These are phyloP conservation scores for Trifolium dubium DNA, from an alignment of 306 rosid genomes.

Conservation along the genomic window DNA sequence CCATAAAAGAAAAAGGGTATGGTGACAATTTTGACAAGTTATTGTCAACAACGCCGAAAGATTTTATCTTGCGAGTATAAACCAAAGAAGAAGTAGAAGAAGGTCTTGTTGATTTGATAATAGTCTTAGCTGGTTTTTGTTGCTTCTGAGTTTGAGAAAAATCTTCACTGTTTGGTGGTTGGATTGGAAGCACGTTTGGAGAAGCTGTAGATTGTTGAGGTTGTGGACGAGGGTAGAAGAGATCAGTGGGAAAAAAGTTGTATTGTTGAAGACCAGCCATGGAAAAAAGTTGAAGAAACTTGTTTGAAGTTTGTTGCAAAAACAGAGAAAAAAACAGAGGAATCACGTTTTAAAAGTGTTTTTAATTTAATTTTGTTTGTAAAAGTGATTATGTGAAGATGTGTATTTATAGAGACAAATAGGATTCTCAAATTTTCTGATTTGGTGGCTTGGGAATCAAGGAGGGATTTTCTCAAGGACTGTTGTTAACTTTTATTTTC, in stretches of 20 bases:
- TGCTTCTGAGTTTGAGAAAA: background rate
- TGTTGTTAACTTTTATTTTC: too few species aligned
- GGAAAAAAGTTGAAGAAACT: background rate
- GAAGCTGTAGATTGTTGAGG: slow-evolving; percentile 43
- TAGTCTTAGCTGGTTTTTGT: slow-evolving; percentile 28
- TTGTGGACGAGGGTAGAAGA: slow-evolving; percentile 61
- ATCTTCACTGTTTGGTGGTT: slow-evolving; percentile 34
- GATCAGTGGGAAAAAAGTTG: slow-evolving; percentile 72
- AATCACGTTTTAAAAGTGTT: background rate
- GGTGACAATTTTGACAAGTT: slow-evolving; percentile 19
- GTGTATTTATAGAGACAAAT: slow-evolving; percentile 7
- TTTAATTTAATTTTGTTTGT: background rate
- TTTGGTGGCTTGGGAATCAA: slow-evolving; percentile 1
- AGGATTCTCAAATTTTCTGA: background rate
- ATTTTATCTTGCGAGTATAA: background rate
- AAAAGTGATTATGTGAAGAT: background rate
- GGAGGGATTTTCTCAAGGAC: background rate
- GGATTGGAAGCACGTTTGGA: slow-evolving; percentile 38
- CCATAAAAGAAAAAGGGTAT: slow-evolving; percentile 39
- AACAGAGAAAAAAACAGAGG: background rate
- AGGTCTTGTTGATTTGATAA: slow-evolving; percentile 22
- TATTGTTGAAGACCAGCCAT: slow-evolving; percentile 85
- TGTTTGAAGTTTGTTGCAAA: background rate
- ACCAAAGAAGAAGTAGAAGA: slow-evolving; percentile 33
- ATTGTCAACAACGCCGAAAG: slow-evolving; percentile 12